Evolutionary conservation across 345 rosid genomes (phyloP).

Genomic region (Populus davidiana): DNA sequence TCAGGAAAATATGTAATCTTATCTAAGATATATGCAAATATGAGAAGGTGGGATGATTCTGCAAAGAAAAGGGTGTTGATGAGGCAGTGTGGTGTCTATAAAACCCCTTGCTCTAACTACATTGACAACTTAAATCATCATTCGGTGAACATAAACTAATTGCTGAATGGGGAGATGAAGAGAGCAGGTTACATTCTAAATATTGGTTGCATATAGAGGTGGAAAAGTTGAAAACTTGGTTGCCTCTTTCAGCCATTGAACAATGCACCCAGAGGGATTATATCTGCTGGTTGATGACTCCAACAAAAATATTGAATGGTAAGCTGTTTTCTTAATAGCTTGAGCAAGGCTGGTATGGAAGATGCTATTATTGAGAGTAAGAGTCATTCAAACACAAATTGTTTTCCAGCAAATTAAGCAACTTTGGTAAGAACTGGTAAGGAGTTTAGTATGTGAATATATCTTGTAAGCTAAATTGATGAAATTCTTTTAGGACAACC

Average conservation of each 20-base stretch:
- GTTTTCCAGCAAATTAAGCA: too few species aligned
- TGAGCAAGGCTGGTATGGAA: neutral
- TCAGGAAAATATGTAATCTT: conserved; percentile 35
- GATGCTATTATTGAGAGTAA: too few species aligned
- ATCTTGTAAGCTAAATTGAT: too few species aligned
- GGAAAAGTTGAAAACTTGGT: conserved; percentile 6
- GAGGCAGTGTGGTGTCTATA: too few species aligned
- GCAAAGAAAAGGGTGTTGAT: conserved; percentile 49
- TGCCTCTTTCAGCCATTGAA: neutral
- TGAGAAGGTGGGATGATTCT: conserved; percentile 70
- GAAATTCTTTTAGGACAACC: too few species aligned
- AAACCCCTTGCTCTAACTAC: conserved; percentile 94
- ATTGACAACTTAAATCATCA: conserved; percentile 33
- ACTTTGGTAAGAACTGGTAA: too few species aligned
- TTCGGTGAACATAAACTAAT: conserved; percentile 20
- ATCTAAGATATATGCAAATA: conserved; percentile 68
- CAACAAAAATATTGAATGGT: neutral
- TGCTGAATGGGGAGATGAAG: conserved; percentile 63
- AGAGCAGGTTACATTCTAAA: conserved; percentile 58
- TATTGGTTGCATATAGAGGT: conserved; percentile 13
- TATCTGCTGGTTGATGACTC: too few species aligned
- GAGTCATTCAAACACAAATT: too few species aligned
- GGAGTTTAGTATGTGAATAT: too few species aligned
- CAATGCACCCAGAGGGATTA: neutral
- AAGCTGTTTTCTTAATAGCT: neutral